Conservation (phyloP, 306 rosid species). For the Malus asiatica region DNA sequence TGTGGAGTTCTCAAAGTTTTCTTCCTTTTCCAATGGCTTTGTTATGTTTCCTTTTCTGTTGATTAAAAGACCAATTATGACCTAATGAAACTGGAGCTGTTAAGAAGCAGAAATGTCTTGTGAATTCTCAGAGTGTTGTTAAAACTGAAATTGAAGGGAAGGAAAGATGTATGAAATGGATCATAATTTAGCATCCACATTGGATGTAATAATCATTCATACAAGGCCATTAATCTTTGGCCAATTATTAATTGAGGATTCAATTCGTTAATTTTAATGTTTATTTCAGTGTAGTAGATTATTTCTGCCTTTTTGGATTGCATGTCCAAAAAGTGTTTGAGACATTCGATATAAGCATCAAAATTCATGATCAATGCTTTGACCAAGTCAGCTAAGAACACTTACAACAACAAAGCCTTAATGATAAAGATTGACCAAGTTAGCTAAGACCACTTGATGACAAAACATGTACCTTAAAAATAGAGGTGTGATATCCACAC, state of each 20-base stretch:
- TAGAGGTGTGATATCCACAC: too few species aligned
- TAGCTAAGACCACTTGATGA: neutral
- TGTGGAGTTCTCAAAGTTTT: neutral
- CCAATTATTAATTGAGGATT: constrained; percentile 42
- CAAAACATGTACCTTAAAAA: neutral
- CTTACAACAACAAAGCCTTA: too few species aligned
- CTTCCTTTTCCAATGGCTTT: neutral
- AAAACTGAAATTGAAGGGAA: neutral
- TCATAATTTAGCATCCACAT: constrained; percentile 12
- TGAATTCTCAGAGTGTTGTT: neutral
- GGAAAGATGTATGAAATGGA: neutral
- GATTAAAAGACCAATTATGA: neutral
- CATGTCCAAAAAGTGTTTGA: constrained; percentile 6
- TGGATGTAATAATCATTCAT: constrained; percentile 1
- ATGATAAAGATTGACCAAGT: neutral
- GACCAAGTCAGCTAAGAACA: neutral
- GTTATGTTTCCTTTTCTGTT: neutral
- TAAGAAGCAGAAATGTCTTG: neutral
- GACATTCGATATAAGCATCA: neutral
- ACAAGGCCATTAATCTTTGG: too few species aligned
- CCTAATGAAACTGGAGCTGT: neutral
- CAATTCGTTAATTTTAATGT: constrained; percentile 13
- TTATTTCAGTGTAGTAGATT: neutral
- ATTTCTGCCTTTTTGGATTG: neutral
- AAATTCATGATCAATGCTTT: constrained; percentile 10